Evolutionary conservation across 805 yeast species (phyloP).

Genomic region (Diddensiella santjacobensis): DNA sequence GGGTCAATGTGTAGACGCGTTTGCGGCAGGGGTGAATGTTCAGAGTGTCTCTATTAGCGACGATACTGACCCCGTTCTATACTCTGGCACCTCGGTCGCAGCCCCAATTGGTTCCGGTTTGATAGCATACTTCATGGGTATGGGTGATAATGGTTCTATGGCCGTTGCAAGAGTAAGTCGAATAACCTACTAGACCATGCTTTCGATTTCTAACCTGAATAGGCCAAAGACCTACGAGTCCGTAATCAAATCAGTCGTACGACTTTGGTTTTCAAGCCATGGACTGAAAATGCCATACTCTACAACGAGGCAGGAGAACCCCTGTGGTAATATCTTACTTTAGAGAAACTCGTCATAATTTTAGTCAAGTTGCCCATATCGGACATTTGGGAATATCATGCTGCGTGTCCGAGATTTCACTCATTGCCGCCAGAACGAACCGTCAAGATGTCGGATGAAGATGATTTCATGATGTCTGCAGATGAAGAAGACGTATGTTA

Average conservation of each 20-base stretch:
- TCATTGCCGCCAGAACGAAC: no score
- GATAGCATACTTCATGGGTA: conserved; percentile 63
- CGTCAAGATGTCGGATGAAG: conserved; percentile 36
- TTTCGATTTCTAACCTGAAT: not conserved
- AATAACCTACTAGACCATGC: no score
- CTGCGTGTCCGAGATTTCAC: no score
- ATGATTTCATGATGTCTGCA: conserved; percentile 38
- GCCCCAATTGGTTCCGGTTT: conserved; percentile 92
- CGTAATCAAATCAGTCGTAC: conserved; percentile 16
- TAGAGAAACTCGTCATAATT: not conserved
- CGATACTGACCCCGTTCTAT: conserved; percentile 14
- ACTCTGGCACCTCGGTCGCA: conserved; percentile 88
- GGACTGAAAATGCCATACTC: conserved; percentile 25
- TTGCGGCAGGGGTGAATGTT: conserved; percentile 84
- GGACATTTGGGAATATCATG: no score
- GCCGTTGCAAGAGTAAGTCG: conserved; percentile 23
- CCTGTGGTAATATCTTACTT: conserved; percentile 18
- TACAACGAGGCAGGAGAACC: conserved; percentile 30
- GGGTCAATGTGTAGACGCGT: conserved; percentile 87
- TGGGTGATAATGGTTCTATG: conserved; percentile 23
- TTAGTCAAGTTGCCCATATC: no score
- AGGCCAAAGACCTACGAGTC: conserved; percentile 16
- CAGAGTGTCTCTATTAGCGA: conserved; percentile 42
- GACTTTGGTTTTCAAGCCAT: conserved; percentile 24
- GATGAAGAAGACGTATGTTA: conserved; percentile 34